phyloP scores from a whole-genome alignment of 176 grass and related monocot species.

The Eleusine indica region DNA sequence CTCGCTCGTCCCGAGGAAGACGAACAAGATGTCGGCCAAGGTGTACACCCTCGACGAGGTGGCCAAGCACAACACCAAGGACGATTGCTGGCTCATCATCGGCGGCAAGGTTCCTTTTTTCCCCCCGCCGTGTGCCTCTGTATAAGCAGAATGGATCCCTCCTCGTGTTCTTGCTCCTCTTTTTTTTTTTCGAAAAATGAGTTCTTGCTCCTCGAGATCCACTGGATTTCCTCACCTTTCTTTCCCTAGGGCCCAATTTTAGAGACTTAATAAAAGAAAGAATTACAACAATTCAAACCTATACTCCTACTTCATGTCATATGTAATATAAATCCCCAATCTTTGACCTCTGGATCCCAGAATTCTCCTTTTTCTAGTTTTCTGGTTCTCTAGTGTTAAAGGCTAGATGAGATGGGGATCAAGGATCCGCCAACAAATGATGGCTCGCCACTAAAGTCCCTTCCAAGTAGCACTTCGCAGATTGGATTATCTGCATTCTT shows the following conservation, averaged over 20 bases:
- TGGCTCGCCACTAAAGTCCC: background rate
- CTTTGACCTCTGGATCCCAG: background rate
- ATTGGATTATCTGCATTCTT: background rate
- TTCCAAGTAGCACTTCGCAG: background rate
- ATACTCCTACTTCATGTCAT: background rate
- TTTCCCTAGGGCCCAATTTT: background rate
- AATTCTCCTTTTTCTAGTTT: background rate
- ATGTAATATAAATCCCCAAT: background rate
- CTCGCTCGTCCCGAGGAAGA: background rate
- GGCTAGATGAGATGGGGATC: background rate
- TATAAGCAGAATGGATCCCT: background rate
- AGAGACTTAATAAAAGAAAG: background rate
- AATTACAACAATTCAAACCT: background rate
- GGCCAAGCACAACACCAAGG: conserved; percentile 57
- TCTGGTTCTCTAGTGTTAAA: background rate
- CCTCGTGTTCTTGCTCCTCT: too few relatives aligned
- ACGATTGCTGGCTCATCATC: conserved; percentile 68
- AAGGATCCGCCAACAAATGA: background rate
- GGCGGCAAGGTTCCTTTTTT: conserved; percentile 37
- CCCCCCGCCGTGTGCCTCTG: background rate
- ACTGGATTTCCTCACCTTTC: background rate
- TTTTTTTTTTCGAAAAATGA: too few relatives aligned
- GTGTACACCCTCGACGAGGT: conserved; percentile 49
- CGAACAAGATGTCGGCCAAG: conserved; percentile 37
- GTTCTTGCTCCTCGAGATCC: background rate